Evolutionary conservation across 116 monocot species (phyloP), one percentile per base, ranked within the genome.

Genomic region (Zostera marina): DNA sequence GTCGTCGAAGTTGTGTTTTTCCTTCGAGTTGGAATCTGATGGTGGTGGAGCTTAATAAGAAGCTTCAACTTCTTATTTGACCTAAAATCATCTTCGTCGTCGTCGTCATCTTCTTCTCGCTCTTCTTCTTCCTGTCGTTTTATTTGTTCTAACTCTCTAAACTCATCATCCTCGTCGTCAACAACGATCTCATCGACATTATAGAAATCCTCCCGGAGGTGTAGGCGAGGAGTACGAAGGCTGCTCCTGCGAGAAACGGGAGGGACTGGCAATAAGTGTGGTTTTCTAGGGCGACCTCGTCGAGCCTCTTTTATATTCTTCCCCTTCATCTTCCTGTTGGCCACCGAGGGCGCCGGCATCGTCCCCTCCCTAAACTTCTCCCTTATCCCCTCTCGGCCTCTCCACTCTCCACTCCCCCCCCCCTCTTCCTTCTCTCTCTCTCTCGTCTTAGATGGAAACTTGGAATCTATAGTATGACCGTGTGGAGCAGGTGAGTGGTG

Each of bases 51-150:
- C 42, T 77, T 72, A 45, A 64, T 70, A 22, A 87, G 81, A 52
- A 87, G 72, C 72, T 77, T 87, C 38, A 87, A 65, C 73, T 82
- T 82, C 73, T 79, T 81, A 73, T 74, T 73, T n/a, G 64, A 51
- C 22, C 71, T 60, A 12, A 58, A 67, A 20, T 66, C 61, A 41
- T 59, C 52, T 39, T 63, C 80, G 9, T 69, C 66, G 6, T 71
- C 75, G 7, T 55, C 64, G 4, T 9, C 58, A 11, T 63, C 80
- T n/a, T 69, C 66, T 14, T 63, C 76, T 13, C 66, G 62, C 19
- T 70, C 74, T 8, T 46, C 59, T n/a, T 8, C 59, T 12, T 42
- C 8, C n/a, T 23, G 14, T 7, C 13, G 14, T 32, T 32, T 26
- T 24, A 38, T 13, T 14, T 55, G 22, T 12, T 24, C 55, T 5